Evolutionary conservation across 2,329 filamentous ascomycete species (phyloP), one percentile per base, ranked within the genome.

Genomic region (Ciborinia camelliae): DNA sequence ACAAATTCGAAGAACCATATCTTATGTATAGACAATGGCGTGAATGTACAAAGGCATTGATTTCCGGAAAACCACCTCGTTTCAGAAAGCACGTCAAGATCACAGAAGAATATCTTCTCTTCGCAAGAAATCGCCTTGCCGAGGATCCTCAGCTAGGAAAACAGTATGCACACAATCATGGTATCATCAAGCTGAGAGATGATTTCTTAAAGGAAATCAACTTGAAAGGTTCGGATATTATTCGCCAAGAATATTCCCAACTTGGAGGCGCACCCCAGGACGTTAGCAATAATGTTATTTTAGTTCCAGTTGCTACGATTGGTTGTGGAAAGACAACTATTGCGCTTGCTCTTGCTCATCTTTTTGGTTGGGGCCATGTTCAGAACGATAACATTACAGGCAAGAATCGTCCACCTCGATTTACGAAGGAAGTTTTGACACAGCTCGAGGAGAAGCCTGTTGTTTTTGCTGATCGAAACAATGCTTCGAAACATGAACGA

Each of bases 1-100:
- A 93, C 85, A 99, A 99, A 79, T 99, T 99, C 67, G 95, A 99
- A 74, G 95, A 99, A 79, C 95, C 95, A 0, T 99, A 99, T 75
- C 81, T 99, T 67, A 96, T 99, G 92, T 99, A 98, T 78, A 88
- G 95, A 30, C 95, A 99, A 79, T 99, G 95, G 95, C 88, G 95
- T 68, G 95, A 99, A 79, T 96, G 91, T 75, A 99, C 95, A 50
- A 98, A 97, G 76, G 85, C 91, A 6, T 78, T 98, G 65, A 97
- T 99, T 70, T 74, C 83, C 1, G 90, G 90, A 18, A 90, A 86
- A 71, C 79, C 85, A 47, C 91, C 93, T 14, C 90, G 84, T 69
- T 90, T 85, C 79, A 93, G 87, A 79, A 98, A 98, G 77, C 95
- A 99, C 76, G 80, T 86, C 70, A 85, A 88, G 70, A 95, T 99